phyloP scores from a whole-genome alignment of 257 asterid species.

The Osmanthus fragrans region DNA sequence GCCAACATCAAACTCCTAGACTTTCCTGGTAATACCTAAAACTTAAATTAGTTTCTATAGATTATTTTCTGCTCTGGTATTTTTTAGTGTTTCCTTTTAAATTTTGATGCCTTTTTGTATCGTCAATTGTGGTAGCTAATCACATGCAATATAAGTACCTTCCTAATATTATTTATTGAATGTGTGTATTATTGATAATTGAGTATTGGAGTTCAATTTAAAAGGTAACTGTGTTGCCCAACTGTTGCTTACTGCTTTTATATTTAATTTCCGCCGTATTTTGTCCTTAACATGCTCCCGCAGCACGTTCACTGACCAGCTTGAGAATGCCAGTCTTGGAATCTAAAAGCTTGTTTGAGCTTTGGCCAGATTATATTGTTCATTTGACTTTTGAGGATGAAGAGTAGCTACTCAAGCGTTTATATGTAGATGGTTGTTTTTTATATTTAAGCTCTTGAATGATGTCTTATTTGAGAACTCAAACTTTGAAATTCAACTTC shows the following conservation, averaged over 20 bases:
- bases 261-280: background rate
- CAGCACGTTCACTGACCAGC: background rate
- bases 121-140: background rate
- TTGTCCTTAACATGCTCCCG: background rate
- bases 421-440: too few species aligned
- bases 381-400: background rate
- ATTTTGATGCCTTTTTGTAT: background rate
- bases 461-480: background rate
- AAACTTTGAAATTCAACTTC: background rate
- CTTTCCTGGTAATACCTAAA: constrained; percentile 66
- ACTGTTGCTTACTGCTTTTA: background rate
- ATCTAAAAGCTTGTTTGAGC: background rate
- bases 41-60: background rate
- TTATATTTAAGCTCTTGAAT: too few species aligned
- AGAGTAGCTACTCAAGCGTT: too few species aligned
- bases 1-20: constrained; percentile 78
- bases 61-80: background rate
- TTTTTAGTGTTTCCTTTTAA: background rate
- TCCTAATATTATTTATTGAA: too few species aligned
- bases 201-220: background rate
- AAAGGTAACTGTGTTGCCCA: background rate
- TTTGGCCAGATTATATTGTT: background rate
- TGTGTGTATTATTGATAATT: background rate
- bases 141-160: background rate
- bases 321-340: background rate